These are phyloP conservation scores for Neurospora sp. DNA, from an alignment of 495 filamentous ascomycete genomes.

Conservation along the genomic window DNA sequence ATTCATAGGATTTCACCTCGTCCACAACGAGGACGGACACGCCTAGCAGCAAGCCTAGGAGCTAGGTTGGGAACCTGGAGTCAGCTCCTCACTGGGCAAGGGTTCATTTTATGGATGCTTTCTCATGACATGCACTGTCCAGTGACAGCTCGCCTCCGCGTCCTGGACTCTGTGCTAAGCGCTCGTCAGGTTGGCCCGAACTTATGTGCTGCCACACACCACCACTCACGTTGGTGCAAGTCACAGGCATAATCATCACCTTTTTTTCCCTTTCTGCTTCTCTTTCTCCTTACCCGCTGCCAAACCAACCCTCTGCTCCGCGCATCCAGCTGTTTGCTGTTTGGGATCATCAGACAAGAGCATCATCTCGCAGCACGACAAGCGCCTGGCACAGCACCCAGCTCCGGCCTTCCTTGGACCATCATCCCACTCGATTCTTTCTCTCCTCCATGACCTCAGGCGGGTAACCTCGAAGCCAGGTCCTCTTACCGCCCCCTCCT, in stretches of 20 bases:
- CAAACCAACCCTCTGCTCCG: conserved; percentile 4
- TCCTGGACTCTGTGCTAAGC: conserved; percentile 17
- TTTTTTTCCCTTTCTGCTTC: conserved; percentile 2
- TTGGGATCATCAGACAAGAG: not conserved
- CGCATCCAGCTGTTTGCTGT: not conserved
- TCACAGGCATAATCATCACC: conserved; percentile 3
- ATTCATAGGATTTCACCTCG: not conserved
- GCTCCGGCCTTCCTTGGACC: not conserved
- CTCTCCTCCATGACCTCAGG: conserved; percentile 14
- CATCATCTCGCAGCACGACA: conserved; percentile 20
- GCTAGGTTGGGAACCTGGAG: not conserved
- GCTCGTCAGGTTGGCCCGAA: conserved; percentile 16
- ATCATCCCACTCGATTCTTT: conserved; percentile 1
- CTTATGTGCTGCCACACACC: conserved; percentile 23
- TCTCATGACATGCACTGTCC: conserved; percentile 10
- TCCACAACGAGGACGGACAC: not conserved
- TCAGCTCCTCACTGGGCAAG: conserved; percentile 3
- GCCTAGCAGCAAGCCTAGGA: not conserved
- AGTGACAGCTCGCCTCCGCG: conserved; percentile 19
- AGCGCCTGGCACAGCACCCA: conserved; percentile 21
- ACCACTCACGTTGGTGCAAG: not conserved
- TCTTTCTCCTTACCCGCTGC: conserved; percentile 3
- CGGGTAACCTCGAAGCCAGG: conserved; percentile 15
- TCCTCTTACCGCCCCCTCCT: conserved; percentile 22
- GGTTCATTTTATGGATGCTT: conserved; percentile 22